Base-by-base conservation (phyloP, 148 eudicot species). In the Drosera capensis region DNA sequence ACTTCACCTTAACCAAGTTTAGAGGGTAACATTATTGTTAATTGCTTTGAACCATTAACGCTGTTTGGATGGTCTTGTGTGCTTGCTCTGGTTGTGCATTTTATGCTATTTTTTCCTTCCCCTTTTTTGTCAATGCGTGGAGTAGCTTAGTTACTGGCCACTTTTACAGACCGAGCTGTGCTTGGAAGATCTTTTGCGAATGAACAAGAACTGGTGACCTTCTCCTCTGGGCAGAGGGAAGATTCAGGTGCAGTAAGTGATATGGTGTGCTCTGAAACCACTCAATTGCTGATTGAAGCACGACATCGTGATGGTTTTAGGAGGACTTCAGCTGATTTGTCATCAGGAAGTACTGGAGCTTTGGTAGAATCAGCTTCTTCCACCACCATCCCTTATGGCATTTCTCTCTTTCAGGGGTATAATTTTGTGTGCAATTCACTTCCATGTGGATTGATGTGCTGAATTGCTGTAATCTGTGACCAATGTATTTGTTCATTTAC, bases 331-430 rank as follows among this genome's bases (percentile, higher is more conserved):
- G 56, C 56, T 25, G 57, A 46, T 49, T 34, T 49, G 31, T 62
- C 71, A 11, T 53, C 77, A 24, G 62, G 71, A 56, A 60, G 55
- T 60, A 43, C 53, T 41, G 51, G 45, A 46, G 31, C 46, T 23
- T 41, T 57, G 37, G 76, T 64, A 54, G 58, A 46, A 46, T 63
- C 77, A 34, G 45, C 66, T 51, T 63, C 62, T 48, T 55, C 71
- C 40, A 52, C 40, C 46, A 67, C 66, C 55, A 66, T 51, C 45
- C 68, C 50, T 64, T 56, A 61, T 55, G 78, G 92, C 56, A 64
- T 58, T 65, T 67, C 86, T 40, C 68, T 81, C 48, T 81, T 86
- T 55, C 82, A 76, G 55, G 78, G 94, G 94, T 79, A 73, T 48
- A 50, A 21, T 31, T 23, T 21, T n/a, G n/a, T n/a, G n/a, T n/a